These are phyloP conservation scores for Trypanosomatidae sp. DNA, from an alignment of 208 protist species.

Conservation along the genomic window DNA sequence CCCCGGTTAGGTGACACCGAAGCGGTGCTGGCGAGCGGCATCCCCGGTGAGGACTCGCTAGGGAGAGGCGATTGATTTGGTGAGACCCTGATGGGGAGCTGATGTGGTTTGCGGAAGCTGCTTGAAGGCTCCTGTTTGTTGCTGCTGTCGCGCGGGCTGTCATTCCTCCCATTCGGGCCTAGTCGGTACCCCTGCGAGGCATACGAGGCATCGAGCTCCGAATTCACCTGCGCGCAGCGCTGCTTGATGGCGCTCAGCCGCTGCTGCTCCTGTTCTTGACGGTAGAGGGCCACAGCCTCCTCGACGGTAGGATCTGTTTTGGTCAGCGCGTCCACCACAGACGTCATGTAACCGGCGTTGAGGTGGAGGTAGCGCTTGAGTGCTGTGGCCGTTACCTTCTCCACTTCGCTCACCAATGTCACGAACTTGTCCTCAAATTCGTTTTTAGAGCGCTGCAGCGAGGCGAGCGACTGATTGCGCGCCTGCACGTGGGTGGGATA, in stretches of 20 bases:
- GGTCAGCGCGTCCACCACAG: constrained; percentile 43
- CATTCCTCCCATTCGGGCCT: not conserved
- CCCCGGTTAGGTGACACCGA: not conserved
- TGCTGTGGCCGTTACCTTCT: constrained; percentile 26
- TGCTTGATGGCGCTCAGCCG: constrained; percentile 19
- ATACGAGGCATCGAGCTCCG: not conserved
- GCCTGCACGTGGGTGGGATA: constrained; percentile 24
- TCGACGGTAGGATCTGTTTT: constrained; percentile 34
- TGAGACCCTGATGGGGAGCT: not conserved
- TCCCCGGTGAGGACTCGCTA: not conserved
- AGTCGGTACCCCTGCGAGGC: constrained; percentile 2
- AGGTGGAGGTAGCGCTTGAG: constrained; percentile 54
- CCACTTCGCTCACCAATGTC: constrained; percentile 28
- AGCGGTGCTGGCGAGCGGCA: not conserved
- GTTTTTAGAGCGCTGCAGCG: constrained; percentile 17
- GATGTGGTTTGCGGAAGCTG: too few relatives aligned
- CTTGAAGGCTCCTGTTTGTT: not conserved
- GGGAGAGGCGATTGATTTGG: too few relatives aligned
- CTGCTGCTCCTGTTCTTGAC: constrained; percentile 11
- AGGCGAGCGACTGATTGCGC: constrained; percentile 20
- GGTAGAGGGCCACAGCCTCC: constrained; percentile 32
- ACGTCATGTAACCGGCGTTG: constrained; percentile 48
- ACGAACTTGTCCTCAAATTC: constrained; percentile 37
- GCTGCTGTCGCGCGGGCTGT: not conserved
- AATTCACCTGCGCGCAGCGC: constrained; percentile 1